phyloP scores from a whole-genome alignment of 2,329 filamentous ascomycete species.

The Aspergillus felis region DNA sequence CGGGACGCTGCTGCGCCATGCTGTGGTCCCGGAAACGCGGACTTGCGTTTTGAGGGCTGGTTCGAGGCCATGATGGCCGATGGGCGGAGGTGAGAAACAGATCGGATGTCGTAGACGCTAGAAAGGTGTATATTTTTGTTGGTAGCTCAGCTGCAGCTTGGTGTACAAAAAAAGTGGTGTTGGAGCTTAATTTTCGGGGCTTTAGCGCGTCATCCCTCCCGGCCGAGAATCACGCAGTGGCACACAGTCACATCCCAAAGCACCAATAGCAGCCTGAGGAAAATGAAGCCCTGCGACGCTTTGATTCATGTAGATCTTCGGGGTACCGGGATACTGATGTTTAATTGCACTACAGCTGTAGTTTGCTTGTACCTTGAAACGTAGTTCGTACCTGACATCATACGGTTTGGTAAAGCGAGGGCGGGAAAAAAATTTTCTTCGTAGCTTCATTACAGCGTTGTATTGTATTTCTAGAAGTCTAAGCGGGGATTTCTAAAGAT shows the following conservation, averaged over 20 bases:
- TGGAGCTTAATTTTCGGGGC: conserved; percentile 8
- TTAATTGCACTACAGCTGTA: background rate
- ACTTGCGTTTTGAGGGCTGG: conserved; percentile 31
- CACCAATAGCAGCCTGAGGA: conserved; percentile 10
- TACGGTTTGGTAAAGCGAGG: background rate
- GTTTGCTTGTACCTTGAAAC: background rate
- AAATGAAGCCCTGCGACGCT: conserved; percentile 3
- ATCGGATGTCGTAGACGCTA: background rate
- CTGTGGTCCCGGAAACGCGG: conserved; percentile 14
- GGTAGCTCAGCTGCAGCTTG: background rate
- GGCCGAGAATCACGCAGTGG: conserved; percentile 15
- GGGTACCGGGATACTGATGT: conserved; percentile 7
- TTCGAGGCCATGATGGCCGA: conserved; percentile 30
- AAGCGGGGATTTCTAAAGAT: conserved; percentile 17
- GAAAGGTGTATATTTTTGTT: background rate
- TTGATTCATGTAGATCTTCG: conserved; percentile 14
- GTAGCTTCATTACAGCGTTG: conserved; percentile 23
- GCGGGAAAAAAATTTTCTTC: conserved; percentile 8
- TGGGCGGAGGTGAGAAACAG: background rate
- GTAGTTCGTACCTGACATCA: background rate
- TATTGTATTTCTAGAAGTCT: conserved; percentile 17
- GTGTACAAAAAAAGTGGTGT: conserved; percentile 7
- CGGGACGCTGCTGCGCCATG: conserved; percentile 27
- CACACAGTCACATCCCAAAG: conserved; percentile 3
- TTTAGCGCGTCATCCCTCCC: conserved; percentile 21